phyloP scores from a whole-genome alignment of 2,329 filamentous ascomycete species.

The Neurospora sp. region DNA sequence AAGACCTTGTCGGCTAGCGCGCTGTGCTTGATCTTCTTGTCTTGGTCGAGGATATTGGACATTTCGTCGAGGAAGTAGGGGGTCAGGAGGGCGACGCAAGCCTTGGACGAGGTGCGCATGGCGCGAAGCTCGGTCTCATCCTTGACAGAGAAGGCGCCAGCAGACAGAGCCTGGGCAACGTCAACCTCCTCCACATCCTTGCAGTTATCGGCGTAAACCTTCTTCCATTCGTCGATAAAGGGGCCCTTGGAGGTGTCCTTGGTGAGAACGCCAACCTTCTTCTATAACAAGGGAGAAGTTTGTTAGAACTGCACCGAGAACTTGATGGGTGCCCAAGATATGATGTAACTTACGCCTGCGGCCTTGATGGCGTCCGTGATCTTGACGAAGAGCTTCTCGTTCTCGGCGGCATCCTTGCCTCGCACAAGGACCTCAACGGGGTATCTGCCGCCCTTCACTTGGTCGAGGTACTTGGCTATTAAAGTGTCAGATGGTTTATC shows the following conservation, averaged over 20 bases:
- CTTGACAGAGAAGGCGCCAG: conserved; percentile 79
- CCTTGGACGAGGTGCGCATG: conserved; percentile 89
- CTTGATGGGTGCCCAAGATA: neutral
- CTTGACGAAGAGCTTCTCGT: conserved; percentile 80
- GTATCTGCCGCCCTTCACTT: conserved; percentile 83
- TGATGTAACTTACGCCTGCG: conserved; percentile 57
- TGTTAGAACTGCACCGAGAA: conserved; percentile 12
- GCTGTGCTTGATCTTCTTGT: conserved; percentile 93
- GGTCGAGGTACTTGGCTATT: conserved; percentile 82
- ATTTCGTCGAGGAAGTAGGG: conserved; percentile 98
- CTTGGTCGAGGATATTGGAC: conserved; percentile 88
- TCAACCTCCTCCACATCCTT: conserved; percentile 87
- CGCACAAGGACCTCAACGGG: conserved; percentile 86
- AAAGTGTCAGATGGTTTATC: conserved; percentile 23
- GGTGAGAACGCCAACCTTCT: conserved; percentile 77
- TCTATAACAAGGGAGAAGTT: conserved; percentile 35
- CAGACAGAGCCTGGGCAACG: conserved; percentile 70
- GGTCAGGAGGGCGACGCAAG: conserved; percentile 88
- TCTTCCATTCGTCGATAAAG: conserved; percentile 96
- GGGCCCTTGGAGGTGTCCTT: conserved; percentile 81
- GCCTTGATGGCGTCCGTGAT: conserved; percentile 79
- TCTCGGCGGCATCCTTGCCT: conserved; percentile 84
- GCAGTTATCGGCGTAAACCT: conserved; percentile 62
- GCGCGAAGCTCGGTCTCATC: conserved; percentile 89
- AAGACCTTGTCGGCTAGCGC: conserved; percentile 78